Conservation (phyloP, 805 yeast species). For the Wickerhamiella allomyrinae region DNA sequence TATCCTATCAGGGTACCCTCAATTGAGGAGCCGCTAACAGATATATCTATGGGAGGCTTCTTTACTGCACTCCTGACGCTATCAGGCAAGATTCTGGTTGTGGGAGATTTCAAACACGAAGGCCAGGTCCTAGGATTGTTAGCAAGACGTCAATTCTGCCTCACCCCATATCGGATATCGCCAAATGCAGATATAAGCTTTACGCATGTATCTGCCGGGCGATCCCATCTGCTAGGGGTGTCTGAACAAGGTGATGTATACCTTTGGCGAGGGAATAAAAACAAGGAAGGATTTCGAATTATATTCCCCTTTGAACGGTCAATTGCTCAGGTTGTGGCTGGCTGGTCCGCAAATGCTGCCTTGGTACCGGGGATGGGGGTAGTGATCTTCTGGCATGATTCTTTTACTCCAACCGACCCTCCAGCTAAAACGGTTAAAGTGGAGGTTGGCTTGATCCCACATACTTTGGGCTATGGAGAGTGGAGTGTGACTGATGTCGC, state of each 20-base stretch:
- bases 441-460: background rate
- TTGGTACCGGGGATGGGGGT: background rate
- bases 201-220: background rate
- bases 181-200: background rate
- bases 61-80: background rate
- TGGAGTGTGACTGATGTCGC: constrained; percentile 2
- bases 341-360: constrained; percentile 1
- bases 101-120: background rate
- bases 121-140: too few species aligned
- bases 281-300: background rate
- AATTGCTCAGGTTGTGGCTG: background rate
- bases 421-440: background rate
- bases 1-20: background rate
- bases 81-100: background rate
- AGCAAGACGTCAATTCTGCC: too few species aligned
- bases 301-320: background rate
- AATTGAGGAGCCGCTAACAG: background rate
- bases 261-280: background rate
- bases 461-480: background rate
- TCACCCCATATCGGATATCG: background rate
- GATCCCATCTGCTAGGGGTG: background rate
- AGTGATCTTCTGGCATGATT: background rate
- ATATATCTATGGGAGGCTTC: background rate
- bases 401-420: background rate
- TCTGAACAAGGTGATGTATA: background rate